Base-by-base conservation (phyloP, 768 basidiomycete genomes). In the Boletus sp. region DNA sequence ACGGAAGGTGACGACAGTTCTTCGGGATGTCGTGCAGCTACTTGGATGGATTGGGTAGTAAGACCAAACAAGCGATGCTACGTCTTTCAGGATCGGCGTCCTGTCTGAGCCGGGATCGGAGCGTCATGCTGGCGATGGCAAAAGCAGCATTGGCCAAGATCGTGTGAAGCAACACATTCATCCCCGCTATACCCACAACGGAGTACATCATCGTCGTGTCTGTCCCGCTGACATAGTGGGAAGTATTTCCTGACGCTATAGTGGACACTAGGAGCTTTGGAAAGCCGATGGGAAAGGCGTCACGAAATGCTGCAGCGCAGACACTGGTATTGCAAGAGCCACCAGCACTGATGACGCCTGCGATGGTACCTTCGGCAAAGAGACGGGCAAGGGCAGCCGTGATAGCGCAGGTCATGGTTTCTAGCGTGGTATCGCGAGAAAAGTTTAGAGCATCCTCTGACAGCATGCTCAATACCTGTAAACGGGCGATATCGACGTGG, bases 151-250 rank as follows among this genome's bases (percentile, higher is more conserved):
- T 72, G 29, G 38, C 58, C 7, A 72, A 43, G 11, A 67, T 35
- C 15, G 46, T 47, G 44, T 57, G 57, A 23, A 67, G 59, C 9
- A 70, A 30, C 9, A 42, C n/a, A 21, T 72, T 71, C 61, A 65
- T 66, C 32, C 68, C 58, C 11, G 70, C 55, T 4, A 70, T 41
- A 14, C 70, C 70, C 27, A 57, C 69, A 38, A 72, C 63, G 17
- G 61, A 72, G 55, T 63, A 56, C 70, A 70, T 68, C 68, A 72
- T 68, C 21, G 65, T 64, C 50, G 62, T 59, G 55, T 70, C 69
- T 2, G 67, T 68, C 55, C 64, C 70, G 14, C 68, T 71, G 11
- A 72, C 65, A 32, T 72, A 68, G 50, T 58, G 56, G 11, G 51
- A 45, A 0, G 52, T 51, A 41, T 68, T 51, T 42, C 71, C 70